Conservation (phyloP, 768 basidiomycete genomes). For the Hericium erinaceus region DNA sequence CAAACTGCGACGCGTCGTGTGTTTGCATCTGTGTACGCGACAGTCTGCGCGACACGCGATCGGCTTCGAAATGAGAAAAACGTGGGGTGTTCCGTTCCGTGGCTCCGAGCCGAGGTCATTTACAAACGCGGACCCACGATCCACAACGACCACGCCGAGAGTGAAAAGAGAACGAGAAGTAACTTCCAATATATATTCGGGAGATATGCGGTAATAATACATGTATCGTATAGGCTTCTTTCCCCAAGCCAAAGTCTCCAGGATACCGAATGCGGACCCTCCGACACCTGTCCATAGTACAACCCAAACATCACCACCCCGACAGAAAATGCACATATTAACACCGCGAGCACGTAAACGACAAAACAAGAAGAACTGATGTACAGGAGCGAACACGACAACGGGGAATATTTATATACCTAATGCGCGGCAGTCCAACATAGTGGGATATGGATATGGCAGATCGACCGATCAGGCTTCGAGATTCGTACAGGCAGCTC, state of each 20-base stretch:
- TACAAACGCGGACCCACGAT: not conserved
- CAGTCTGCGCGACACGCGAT: not conserved
- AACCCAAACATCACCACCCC: too few species aligned
- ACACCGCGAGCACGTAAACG: too few species aligned
- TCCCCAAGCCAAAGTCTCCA: too few species aligned
- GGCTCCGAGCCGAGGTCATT: not conserved
- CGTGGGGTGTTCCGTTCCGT: not conserved
- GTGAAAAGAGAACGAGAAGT: not conserved
- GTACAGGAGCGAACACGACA: not conserved
- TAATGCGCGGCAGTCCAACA: not conserved
- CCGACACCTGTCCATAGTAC: too few species aligned
- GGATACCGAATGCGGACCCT: too few species aligned
- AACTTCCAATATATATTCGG: not conserved
- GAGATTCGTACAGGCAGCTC: not conserved
- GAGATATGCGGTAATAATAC: not conserved
- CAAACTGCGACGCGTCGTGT: slow-evolving; percentile 9
- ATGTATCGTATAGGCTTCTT: not conserved
- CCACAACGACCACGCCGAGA: not conserved
- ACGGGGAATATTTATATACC: not conserved
- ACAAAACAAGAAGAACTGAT: too few species aligned
- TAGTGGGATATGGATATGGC: not conserved
- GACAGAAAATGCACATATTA: too few species aligned
- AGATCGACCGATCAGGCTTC: not conserved
- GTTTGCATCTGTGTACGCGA: slow-evolving; percentile 14
- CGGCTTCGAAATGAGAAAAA: not conserved